These are phyloP conservation scores for Pseudozyma thailandica DNA, from an alignment of 1,284 basidiomycete genomes.

Conservation along the genomic window DNA sequence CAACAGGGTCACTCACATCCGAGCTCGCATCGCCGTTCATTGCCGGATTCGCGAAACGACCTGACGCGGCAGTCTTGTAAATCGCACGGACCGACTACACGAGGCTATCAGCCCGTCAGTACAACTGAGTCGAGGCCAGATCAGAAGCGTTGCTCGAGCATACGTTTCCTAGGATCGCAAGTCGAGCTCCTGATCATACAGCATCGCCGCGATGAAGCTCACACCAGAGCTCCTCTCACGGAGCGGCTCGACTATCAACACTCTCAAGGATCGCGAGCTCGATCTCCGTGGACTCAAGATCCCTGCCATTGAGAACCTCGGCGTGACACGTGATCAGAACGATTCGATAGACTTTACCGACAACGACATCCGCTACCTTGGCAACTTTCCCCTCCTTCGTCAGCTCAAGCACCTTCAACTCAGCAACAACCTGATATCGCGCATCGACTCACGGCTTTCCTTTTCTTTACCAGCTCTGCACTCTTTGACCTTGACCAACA, in stretches of 20 bases:
- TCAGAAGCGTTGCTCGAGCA: too few species aligned
- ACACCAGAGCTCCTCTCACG: slow-evolving; percentile 87
- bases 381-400: slow-evolving; percentile 84
- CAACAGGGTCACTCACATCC: background rate
- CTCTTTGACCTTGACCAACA: slow-evolving; percentile 72
- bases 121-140: too few species aligned
- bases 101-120: too few species aligned
- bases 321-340: slow-evolving; percentile 94
- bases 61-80: too few species aligned
- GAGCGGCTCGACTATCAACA: slow-evolving; percentile 82
- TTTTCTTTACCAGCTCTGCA: slow-evolving; percentile 85
- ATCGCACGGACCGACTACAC: too few species aligned
- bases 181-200: background rate
- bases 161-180: too few species aligned
- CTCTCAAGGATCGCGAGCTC: slow-evolving; percentile 91
- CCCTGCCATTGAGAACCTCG: slow-evolving; percentile 97
- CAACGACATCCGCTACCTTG: slow-evolving; percentile 88
- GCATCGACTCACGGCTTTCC: slow-evolving; percentile 82
- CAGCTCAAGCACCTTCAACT: slow-evolving; percentile 82
- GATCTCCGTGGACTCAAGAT: slow-evolving; percentile 78
- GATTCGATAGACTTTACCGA: slow-evolving; percentile 96
- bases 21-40: too few species aligned
- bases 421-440: slow-evolving; percentile 86
- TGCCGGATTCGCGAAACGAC: too few species aligned
- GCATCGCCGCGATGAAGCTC: slow-evolving; percentile 78